Evolutionary conservation across 306 rosid genomes (phyloP).

Genomic region (Rosa rugosa): DNA sequence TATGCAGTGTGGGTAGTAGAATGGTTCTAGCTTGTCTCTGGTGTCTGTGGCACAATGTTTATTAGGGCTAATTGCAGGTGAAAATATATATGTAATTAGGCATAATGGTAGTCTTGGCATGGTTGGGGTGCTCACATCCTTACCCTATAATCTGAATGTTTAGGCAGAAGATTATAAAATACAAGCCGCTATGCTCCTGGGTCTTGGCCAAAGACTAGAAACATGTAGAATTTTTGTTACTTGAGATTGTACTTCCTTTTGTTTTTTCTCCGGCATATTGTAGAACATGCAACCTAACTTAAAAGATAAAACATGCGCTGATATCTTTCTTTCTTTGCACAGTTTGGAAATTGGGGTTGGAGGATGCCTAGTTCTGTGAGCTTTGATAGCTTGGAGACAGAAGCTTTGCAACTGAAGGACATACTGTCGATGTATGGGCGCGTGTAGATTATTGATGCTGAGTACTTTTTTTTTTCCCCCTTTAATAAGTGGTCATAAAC

Average conservation of each 20-base stretch:
- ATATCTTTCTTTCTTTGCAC: conserved; percentile 4
- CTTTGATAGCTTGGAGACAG: conserved; percentile 68
- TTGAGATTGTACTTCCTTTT: neutral
- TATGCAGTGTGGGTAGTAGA: neutral
- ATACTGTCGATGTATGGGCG: conserved; percentile 73
- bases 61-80: no score
- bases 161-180: no score
- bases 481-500: neutral
- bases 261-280: no score
- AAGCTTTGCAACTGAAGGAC: conserved; percentile 59
- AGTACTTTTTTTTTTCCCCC: neutral
- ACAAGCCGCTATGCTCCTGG: no score
- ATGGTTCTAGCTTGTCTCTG: neutral
- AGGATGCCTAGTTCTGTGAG: conserved; percentile 61
- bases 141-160: no score
- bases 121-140: no score
- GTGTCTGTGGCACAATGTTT: neutral
- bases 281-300: neutral
- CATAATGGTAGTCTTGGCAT: no score
- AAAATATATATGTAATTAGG: no score
- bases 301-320: neutral
- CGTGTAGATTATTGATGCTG: conserved; percentile 37
- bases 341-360: conserved; percentile 99
- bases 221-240: neutral
- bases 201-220: no score